Evolutionary conservation across 805 yeast genomes (phyloP), one percentile per base, ranked within the genome.

Genomic region (Clavispora fructus): DNA sequence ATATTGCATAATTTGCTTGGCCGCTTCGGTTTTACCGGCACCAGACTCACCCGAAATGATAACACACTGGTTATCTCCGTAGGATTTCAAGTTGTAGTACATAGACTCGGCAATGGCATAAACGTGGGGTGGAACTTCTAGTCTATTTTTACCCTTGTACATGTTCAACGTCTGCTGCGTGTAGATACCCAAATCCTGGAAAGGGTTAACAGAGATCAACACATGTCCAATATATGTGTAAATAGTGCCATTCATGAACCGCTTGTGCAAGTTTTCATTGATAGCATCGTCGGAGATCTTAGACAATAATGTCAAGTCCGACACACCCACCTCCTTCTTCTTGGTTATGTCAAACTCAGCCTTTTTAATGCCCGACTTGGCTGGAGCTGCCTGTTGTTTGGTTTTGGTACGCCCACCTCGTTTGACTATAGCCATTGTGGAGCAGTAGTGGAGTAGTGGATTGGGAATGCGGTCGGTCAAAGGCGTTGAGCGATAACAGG

Each of bases 21-120:
- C 97, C 19, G 97, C 97, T 69, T 92, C 98, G 6, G 98, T 92
- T 63, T 92, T 92, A 42, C 98, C 98, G 5, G 98, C 98, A 51
- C 98, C 98, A 1, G 96, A 87, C 65, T 92, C 98, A 47, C 98
- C 98, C 3, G 96, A 87, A 55, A 94, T 94, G 57, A 94, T 94
- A 19, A 94, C 98, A 77, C 98, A 92, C 65, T 94, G 99, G 61
- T 83, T 89, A 58, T 94, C 98, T 48, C 86, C 81, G 67, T 94
- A 94, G 0, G 96, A 85, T 67, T 91, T 91, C 83, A 94, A 78
- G 64, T 92, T 87, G 69, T 94, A 92, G 67, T 85, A 94, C 96
- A 94, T 90, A 31, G 95, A 71, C 68, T 94, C 99, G 10, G 99
- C 99, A 59, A 94, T 90, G 44, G 98, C 96, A 67, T 85, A 94